These are phyloP conservation scores for Adansonia gregorii DNA, from an alignment of 441 rosid genomes.

Conservation along the genomic window DNA sequence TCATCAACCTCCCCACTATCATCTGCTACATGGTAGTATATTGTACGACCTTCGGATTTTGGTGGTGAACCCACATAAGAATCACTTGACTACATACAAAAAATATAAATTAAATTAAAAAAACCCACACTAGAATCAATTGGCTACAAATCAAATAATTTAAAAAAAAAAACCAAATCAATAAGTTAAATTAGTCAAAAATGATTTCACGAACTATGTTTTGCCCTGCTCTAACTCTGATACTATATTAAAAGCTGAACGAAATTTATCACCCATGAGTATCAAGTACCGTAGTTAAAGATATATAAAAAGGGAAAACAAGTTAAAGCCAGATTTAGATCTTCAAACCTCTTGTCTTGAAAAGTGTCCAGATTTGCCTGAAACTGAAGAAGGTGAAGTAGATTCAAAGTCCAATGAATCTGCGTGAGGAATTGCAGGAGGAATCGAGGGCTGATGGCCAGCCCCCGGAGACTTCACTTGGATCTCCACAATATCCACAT, in stretches of 20 bases:
- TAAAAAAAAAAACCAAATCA: background rate
- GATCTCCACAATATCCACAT: slow-evolving; percentile 10
- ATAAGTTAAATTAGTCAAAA: background rate
- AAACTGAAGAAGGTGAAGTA: background rate
- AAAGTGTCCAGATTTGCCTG: slow-evolving; percentile 42
- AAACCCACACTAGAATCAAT: background rate
- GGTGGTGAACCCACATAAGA: slow-evolving; percentile 9
- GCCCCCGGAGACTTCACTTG: background rate
- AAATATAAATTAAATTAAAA: background rate
- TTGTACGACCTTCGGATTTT: slow-evolving; percentile 5
- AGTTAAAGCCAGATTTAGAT: slow-evolving; percentile 13
- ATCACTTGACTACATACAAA: slow-evolving; percentile 4
- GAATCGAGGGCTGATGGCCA: background rate
- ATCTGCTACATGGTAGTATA: slow-evolving; percentile 1
- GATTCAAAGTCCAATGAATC: slow-evolving; percentile 17
- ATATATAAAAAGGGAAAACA: no score
- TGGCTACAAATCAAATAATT: no score
- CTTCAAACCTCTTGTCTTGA: slow-evolving; percentile 66
- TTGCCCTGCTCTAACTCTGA: no score
- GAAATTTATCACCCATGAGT: no score
- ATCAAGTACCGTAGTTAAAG: no score
- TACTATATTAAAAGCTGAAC: no score
- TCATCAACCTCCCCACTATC: slow-evolving; percentile 12
- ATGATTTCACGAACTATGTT: no score
- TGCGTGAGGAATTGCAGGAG: background rate